phyloP scores from a whole-genome alignment of 495 filamentous ascomycete species.

The Xylaria flabelliformis region DNA sequence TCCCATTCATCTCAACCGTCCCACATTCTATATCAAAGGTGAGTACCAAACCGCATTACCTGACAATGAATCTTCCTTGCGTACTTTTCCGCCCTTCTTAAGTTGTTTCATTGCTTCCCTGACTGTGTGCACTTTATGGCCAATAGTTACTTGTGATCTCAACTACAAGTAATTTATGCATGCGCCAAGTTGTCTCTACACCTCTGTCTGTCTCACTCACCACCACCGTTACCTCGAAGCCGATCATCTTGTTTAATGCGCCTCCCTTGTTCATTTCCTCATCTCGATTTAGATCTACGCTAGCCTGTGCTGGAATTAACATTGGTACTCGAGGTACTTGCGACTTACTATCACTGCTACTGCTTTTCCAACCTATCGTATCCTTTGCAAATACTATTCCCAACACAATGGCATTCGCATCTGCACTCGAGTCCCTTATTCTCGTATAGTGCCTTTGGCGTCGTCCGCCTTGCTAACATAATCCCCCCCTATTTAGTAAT shows the following conservation, averaged over 20 bases:
- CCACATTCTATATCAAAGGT: not conserved
- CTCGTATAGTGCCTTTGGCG: not conserved
- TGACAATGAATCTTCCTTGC: not conserved
- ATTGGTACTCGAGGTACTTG: not conserved
- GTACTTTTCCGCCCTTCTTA: not conserved
- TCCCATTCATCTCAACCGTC: not conserved
- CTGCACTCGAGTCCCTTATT: not conserved
- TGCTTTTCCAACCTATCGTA: not conserved
- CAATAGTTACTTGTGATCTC: slow-evolving; percentile 2
- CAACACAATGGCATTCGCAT: not conserved
- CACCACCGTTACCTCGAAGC: not conserved
- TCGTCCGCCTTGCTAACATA: not conserved
- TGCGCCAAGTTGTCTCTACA: slow-evolving; percentile 1
- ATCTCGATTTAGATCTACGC: slow-evolving; percentile 10
- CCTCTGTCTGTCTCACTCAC: slow-evolving; percentile 15
- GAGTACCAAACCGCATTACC: not conserved
- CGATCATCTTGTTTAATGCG: slow-evolving; percentile 13
- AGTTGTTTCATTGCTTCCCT: not conserved
- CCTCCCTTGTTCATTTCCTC: slow-evolving; percentile 7
- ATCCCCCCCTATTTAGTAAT: not conserved
- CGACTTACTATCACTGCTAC: not conserved
- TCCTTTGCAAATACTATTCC: slow-evolving; percentile 9
- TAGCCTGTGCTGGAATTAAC: slow-evolving; percentile 4
- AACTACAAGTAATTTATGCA: slow-evolving; percentile 5
- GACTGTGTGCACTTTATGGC: not conserved